These are phyloP conservation scores for Cucumis melo DNA, from an alignment of 306 rosid genomes.

Conservation along the genomic window DNA sequence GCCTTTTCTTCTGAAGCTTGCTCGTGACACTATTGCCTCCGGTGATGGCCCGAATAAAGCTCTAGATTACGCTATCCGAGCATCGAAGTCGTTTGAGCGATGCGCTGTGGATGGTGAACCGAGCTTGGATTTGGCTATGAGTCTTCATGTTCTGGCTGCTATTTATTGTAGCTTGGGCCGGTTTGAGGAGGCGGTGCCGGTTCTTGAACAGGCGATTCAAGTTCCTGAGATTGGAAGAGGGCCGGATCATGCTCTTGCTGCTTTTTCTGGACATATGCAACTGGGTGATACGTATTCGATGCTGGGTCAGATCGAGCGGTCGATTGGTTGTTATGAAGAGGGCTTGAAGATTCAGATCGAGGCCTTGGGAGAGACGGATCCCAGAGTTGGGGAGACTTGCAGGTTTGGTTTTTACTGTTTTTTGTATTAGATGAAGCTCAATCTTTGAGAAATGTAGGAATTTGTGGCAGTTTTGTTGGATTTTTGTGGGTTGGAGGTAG, in stretches of 20 bases:
- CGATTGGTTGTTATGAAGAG: constrained; percentile 68
- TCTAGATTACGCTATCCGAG: constrained; percentile 67
- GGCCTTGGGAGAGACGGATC: constrained; percentile 83
- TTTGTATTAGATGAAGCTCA: neutral
- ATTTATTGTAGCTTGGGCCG: constrained; percentile 82
- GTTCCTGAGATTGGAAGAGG: constrained; percentile 53
- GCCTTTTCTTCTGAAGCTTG: constrained; percentile 82
- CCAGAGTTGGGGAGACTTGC: constrained; percentile 94
- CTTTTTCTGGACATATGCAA: constrained; percentile 93
- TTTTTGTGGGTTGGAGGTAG: neutral
- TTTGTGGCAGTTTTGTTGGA: neutral
- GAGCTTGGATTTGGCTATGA: constrained; percentile 89
- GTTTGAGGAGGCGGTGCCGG: constrained; percentile 93
- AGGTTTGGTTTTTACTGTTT: constrained; percentile 21
- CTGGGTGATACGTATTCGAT: constrained; percentile 90
- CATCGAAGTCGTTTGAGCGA: constrained; percentile 85
- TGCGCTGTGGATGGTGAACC: constrained; percentile 73
- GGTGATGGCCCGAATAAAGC: constrained; percentile 92
- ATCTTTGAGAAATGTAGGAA: neutral
- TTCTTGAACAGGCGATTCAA: constrained; percentile 74
- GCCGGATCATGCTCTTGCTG: constrained; percentile 89
- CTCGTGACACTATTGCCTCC: constrained; percentile 83
- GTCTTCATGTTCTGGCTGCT: constrained; percentile 89
- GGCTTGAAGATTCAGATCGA: constrained; percentile 95
- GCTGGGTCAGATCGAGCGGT: constrained; percentile 81